Conservation (phyloP, 2,329 filamentous ascomycete species). For the Talaromyces sp. region DNA sequence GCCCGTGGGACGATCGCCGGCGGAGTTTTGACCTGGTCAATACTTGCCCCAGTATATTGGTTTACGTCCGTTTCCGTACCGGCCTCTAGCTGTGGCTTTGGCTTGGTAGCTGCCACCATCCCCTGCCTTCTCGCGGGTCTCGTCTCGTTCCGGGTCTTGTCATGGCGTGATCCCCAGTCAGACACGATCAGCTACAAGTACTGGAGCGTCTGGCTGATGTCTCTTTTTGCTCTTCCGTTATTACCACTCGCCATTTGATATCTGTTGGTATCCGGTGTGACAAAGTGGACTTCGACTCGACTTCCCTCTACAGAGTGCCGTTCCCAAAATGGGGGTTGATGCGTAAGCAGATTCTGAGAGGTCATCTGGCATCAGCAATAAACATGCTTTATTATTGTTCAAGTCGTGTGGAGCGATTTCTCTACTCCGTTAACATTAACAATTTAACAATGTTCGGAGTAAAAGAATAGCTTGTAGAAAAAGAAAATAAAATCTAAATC, state of each 20-base stretch:
- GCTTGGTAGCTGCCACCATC: neutral
- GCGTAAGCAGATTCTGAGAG: neutral
- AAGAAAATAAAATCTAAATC: neutral
- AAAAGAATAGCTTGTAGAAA: neutral
- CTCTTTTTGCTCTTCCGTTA: neutral
- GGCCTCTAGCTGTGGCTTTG: neutral
- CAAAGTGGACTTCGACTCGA: neutral
- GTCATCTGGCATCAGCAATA: neutral
- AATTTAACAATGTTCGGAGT: neutral
- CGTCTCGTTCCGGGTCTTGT: neutral
- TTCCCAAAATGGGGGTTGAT: neutral
- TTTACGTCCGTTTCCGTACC: neutral
- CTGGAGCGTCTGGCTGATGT: neutral
- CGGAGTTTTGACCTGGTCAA: constrained; percentile 18
- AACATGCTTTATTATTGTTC: neutral
- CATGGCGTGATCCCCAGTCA: neutral
- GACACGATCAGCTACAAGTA: neutral
- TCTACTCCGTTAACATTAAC: neutral
- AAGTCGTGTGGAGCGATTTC: neutral
- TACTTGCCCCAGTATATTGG: neutral
- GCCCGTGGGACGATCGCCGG: constrained; percentile 20
- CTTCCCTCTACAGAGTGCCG: neutral
- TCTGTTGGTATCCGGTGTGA: neutral
- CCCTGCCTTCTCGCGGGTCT: neutral
- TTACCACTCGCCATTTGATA: neutral